These are phyloP conservation scores for Fusarium redolens DNA, from an alignment of 2,329 filamentous ascomycete species.

Conservation along the genomic window DNA sequence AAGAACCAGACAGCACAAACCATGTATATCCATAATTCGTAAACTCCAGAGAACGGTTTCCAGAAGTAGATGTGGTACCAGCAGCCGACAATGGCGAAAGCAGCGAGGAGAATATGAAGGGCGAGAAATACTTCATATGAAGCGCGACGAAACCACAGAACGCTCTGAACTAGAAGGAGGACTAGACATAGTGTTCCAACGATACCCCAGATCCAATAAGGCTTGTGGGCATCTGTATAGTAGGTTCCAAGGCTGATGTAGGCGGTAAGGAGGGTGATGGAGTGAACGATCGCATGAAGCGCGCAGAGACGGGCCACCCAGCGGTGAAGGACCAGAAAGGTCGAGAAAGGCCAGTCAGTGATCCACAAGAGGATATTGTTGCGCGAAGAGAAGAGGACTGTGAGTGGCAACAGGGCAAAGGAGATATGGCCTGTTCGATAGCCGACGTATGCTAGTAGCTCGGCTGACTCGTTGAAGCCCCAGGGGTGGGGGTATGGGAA, in stretches of 20 bases:
- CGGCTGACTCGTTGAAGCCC: neutral
- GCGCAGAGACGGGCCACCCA: neutral
- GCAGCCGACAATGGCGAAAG: neutral
- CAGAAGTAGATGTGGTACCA: neutral
- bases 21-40: neutral
- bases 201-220: neutral
- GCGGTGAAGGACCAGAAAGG: neutral
- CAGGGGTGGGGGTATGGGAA: accelerated
- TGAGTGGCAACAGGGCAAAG: neutral
- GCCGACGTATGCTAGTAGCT: neutral
- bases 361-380: neutral
- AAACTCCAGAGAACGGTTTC: neutral
- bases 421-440: neutral
- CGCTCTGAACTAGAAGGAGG: accelerated
- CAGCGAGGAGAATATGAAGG: neutral
- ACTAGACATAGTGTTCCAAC: neutral
- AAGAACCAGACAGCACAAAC: neutral
- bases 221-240: neutral
- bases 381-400: neutral
- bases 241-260: accelerated
- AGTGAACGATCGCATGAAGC: neutral
- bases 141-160: neutral
- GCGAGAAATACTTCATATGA: neutral
- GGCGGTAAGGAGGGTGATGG: neutral
- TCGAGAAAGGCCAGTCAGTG: neutral